These are phyloP conservation scores for Cyberlindnera xylosilytica DNA, from an alignment of 805 yeast species.

Conservation along the genomic window DNA sequence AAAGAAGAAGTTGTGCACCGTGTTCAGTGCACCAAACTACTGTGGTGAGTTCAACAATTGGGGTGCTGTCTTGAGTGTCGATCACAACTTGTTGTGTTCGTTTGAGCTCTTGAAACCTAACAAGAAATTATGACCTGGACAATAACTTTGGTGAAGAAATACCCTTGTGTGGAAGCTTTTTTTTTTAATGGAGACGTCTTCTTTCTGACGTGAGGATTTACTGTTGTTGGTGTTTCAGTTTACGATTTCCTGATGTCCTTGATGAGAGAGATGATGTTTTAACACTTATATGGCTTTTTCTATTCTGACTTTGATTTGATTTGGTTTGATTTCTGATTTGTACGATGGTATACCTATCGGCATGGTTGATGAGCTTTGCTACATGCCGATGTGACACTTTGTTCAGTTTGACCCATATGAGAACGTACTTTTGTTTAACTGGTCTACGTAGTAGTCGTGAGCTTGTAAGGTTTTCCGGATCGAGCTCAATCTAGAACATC, in stretches of 20 bases:
- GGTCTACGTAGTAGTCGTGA: no score
- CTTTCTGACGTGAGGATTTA: no score
- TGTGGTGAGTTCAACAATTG: constrained; percentile 65
- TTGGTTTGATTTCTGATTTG: not conserved
- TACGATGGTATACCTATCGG: no score
- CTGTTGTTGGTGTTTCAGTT: not conserved
- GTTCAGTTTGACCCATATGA: no score
- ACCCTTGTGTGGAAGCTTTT: no score
- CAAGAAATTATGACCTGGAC: constrained; percentile 16
- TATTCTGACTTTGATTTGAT: not conserved
- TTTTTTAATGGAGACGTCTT: not conserved
- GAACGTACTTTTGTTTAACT: no score
- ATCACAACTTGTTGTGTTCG: constrained; percentile 86
- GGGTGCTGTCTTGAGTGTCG: constrained; percentile 98
- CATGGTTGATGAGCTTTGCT: no score
- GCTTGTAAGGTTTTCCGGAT: no score
- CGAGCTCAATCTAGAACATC: no score
- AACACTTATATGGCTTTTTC: not conserved
- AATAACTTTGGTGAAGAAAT: no score
- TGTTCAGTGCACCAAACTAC: constrained; percentile 80
- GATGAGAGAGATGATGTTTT: constrained; percentile 6
- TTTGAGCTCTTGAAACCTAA: constrained; percentile 89
- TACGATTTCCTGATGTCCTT: constrained; percentile 1
- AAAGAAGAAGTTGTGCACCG: constrained; percentile 69
- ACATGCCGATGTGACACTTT: no score